Base-by-base conservation (phyloP, 2,329 filamentous ascomycete species). In the Neophaeococcomyces aloes region DNA sequence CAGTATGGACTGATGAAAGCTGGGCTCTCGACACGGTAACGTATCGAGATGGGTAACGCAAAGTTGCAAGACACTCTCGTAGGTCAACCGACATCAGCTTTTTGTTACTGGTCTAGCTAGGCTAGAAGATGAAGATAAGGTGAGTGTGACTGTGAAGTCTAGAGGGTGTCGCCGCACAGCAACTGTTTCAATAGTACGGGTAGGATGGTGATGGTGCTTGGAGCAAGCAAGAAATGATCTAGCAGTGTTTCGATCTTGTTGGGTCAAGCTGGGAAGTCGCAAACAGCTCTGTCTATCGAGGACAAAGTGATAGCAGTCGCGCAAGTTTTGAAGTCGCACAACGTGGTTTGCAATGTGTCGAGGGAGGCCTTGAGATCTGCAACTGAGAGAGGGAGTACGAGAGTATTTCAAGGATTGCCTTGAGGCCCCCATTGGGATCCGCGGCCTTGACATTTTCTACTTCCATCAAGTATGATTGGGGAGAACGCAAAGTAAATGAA, bases 31-130 rank as follows among this genome's bases (percentile, higher is more conserved):
- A 74, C 58, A 75, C 68, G 46, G 70, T 67, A 60, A 68, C 64
- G 63, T 73, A 67, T 66, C 72, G 68, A 68, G 69, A 68, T 52
- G 71, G 71, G 56, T 71, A 74, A 48, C 70, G 69, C 57, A 75
- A 60, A 48, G 69, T 74, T 55, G 69, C 67, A 50, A 70, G 66
- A 53, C 68, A 69, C 62, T 66, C 64, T 61, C 71, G 70, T 60
- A 70, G 61, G 64, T 74, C 70, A 73, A 74, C 71, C 71, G 72
- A 75, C 72, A 75, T 75, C 71, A 72, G 47, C 48, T 39, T 48
- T 7, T 32, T 19, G 13, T 7, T 42, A 31, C 15, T 42, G 23
- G 13, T 27, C 39, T 42, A 42, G 39, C 39, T 42, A 30, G 18
- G 39, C 39, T 42, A 35, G 39, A 42, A n/a, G 4, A n/a, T 5